Base-by-base conservation (phyloP, 371 early-diverging fungal genomes). In the Mortierella sp. region DNA sequence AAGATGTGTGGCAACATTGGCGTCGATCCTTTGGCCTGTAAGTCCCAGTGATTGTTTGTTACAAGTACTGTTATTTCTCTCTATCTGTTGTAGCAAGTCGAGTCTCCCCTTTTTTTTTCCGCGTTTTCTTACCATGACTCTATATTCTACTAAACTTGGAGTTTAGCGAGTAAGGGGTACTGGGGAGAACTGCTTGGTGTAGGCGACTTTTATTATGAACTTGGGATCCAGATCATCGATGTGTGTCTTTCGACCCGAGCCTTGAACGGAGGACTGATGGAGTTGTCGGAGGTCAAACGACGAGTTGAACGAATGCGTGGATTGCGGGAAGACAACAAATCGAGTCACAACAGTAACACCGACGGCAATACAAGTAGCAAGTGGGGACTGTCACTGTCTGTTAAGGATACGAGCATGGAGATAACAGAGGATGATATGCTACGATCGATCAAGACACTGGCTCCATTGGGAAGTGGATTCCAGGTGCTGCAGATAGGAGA, bases 171-270 rank as follows among this genome's bases (percentile, higher is more conserved):
- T 66, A 98, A 98, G 79, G 95, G 97, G 27, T 94, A 94, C 65
- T 96, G 97, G 96, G 89, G 94, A 0, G 96, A 95, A 59, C 78
- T 97, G 21, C 81, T 98, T 6, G 98, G 99, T 0, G 90, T 97
- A 0, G 96, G 98, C n/a, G 98, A 98, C 72, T 99, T 97, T 80
- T 99, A 99, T 79, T 97, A 95, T 69, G 97, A 97, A 53, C 84
- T 98, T 6, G 95, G 92, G 1, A 90, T 98, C 21, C 97, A 96
- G 68, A 91, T 96, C 43, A 90, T 94, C 27, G 96, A 96, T 60
- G 87, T 90, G 0, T 99, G 97, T 60, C 83, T 97, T 23, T 84
- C 86, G 12, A 94, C 95, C 0, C 81, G 97, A 26, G 83, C 86
- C n/a, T 75, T 86, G 19, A 95, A 95, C 64, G 98, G 98, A 2